phyloP scores from a whole-genome alignment of 331 rosid genomes.

The Quercus phellos region DNA sequence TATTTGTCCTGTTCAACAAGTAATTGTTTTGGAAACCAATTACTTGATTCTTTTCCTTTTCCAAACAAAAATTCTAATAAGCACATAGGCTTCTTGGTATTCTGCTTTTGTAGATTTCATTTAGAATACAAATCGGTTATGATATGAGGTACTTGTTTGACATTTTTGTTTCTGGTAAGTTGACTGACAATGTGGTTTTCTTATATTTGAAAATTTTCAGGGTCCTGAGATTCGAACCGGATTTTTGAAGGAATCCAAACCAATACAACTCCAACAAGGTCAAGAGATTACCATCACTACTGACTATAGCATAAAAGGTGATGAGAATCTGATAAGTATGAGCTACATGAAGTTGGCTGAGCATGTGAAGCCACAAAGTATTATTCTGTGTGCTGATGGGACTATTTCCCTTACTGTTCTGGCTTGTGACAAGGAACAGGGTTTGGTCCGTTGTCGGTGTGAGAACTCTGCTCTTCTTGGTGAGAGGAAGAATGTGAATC shows the following conservation, averaged over 20 bases:
- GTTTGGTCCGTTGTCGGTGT: conserved; percentile 13
- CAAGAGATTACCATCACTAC: conserved; percentile 18
- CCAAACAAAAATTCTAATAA: background rate
- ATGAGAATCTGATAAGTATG: conserved; percentile 20
- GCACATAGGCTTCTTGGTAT: background rate
- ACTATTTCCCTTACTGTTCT: conserved; percentile 14
- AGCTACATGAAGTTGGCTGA: conserved; percentile 21
- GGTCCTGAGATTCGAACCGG: conserved; percentile 31
- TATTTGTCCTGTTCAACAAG: background rate
- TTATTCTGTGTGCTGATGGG: conserved; percentile 22
- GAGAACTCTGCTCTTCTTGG: conserved; percentile 16
- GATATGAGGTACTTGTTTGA: too few relatives aligned
- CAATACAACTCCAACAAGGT: conserved; percentile 15
- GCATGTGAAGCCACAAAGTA: conserved; percentile 10
- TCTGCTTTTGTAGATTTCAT: background rate
- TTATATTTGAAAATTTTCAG: conserved; percentile 1
- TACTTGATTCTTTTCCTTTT: background rate
- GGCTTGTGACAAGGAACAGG: conserved; percentile 18
- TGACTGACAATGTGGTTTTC: background rate
- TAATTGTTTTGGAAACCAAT: background rate
- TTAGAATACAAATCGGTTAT: background rate
- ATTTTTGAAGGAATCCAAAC: conserved; percentile 10
- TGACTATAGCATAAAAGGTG: conserved; percentile 21
- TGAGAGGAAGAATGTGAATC: conserved; percentile 26
- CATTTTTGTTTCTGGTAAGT: too few relatives aligned